Conservation (phyloP, 2,329 filamentous ascomycete species). For the Aspergillus fumigatiaffinis region DNA sequence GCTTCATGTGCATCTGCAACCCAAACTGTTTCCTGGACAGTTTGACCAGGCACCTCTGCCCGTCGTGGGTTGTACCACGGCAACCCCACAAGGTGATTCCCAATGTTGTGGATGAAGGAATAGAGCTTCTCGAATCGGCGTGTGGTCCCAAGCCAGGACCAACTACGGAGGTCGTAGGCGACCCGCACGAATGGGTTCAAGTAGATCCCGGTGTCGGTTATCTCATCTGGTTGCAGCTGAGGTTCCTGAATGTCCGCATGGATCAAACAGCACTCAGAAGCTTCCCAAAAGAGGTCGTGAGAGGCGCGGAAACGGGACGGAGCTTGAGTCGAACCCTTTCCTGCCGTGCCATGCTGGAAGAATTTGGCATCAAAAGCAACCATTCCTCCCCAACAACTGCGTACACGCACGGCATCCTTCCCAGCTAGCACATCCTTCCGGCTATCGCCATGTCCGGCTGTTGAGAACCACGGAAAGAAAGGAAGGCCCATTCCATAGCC, state of each 20-base stretch:
- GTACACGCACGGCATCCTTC: slow-evolving; percentile 60
- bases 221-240: slow-evolving; percentile 27
- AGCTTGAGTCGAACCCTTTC: background rate
- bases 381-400: slow-evolving; percentile 76
- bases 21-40: slow-evolving; percentile 40
- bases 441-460: slow-evolving; percentile 48
- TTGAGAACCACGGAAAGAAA: slow-evolving; percentile 69
- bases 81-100: slow-evolving; percentile 54
- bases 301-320: slow-evolving; percentile 55
- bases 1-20: slow-evolving; percentile 25
- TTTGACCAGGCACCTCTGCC: slow-evolving; percentile 55
- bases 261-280: slow-evolving; percentile 62
- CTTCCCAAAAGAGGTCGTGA: slow-evolving; percentile 51
- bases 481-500: slow-evolving; percentile 66
- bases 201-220: slow-evolving; percentile 57
- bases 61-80: slow-evolving; percentile 54
- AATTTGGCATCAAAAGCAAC: slow-evolving; percentile 49
- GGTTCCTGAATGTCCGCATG: slow-evolving; percentile 46
- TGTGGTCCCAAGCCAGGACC: slow-evolving; percentile 57
- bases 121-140: slow-evolving; percentile 65
- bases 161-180: slow-evolving; percentile 58
- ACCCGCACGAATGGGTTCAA: slow-evolving; percentile 76
- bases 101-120: slow-evolving; percentile 54
- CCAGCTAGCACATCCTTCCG: slow-evolving; percentile 61
- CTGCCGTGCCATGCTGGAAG: slow-evolving; percentile 34